Conservation (phyloP, 768 basidiomycete genomes). For the Symmetrospora coprosmae region DNA sequence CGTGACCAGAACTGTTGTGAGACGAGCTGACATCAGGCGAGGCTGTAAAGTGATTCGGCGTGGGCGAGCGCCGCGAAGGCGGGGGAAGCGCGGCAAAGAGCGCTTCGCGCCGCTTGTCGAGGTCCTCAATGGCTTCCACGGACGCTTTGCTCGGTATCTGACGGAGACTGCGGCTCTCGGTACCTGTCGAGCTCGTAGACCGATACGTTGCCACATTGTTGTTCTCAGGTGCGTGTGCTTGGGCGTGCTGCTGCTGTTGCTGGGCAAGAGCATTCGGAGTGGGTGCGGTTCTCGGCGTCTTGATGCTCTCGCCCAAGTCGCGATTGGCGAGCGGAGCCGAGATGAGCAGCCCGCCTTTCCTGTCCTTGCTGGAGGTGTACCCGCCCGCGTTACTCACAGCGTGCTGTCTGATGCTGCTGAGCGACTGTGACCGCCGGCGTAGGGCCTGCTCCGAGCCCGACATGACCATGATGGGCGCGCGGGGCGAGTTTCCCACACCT, state of each 20-base stretch:
- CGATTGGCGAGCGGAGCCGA: not conserved
- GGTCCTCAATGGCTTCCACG: constrained; percentile 4
- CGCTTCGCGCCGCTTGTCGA: constrained; percentile 7
- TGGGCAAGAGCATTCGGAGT: not conserved
- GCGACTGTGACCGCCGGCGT: constrained; percentile 4
- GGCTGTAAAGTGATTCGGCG: no score
- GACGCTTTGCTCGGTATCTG: constrained; percentile 1
- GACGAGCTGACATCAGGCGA: no score
- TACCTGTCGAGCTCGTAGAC: no score
- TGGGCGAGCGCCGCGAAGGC: constrained; percentile 4
- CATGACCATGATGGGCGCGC: no score
- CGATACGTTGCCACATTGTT: no score
- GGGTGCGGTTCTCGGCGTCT: constrained; percentile 5
- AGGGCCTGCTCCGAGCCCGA: not conserved
- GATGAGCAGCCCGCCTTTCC: not conserved
- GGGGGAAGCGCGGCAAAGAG: constrained; percentile 17
- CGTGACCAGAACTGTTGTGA: no score
- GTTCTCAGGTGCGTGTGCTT: no score
- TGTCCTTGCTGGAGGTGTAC: not conserved
- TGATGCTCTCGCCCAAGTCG: not conserved
- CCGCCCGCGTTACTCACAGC: no score
- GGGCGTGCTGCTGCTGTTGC: no score
- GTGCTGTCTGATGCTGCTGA: not conserved
- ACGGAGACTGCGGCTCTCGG: no score
- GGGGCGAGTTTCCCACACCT: no score